phyloP scores from a whole-genome alignment of 2,329 filamentous ascomycete genomes.

The Decorospora gaudefroyi region DNA sequence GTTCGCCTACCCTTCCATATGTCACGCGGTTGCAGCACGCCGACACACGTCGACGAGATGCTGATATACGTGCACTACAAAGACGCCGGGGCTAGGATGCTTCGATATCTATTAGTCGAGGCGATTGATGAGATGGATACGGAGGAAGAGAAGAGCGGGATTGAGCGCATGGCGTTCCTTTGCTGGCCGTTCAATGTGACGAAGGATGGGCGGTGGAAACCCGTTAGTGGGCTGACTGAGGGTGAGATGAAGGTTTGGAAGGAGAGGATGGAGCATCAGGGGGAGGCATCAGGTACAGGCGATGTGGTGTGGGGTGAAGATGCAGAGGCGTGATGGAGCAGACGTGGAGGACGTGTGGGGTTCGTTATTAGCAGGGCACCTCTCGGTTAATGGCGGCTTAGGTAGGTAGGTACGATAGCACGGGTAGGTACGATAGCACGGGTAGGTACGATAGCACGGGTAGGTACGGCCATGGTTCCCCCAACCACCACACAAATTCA shows the following conservation, averaged over 20 bases:
- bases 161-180: not conserved
- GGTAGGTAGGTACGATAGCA: no score
- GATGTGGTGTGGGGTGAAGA: no score
- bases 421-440: no score
- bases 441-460: no score
- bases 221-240: not conserved
- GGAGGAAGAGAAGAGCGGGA: not conserved
- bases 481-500: no score
- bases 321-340: no score
- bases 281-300: no score
- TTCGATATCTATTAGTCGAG: not conserved
- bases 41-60: constrained; percentile 4
- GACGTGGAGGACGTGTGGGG: no score
- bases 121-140: not conserved
- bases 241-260: not conserved
- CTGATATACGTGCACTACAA: constrained; percentile 3
- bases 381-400: no score
- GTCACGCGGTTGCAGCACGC: not conserved
- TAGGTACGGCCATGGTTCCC: no score
- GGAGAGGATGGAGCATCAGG: not conserved
- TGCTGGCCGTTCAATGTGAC: constrained; percentile 7
- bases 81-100: not conserved
- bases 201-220: constrained; percentile 1
- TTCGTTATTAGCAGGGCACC: no score
- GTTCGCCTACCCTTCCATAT: constrained; percentile 3